Conservation (phyloP, 257 asterid species). For the Galeopsis tetrahit region DNA sequence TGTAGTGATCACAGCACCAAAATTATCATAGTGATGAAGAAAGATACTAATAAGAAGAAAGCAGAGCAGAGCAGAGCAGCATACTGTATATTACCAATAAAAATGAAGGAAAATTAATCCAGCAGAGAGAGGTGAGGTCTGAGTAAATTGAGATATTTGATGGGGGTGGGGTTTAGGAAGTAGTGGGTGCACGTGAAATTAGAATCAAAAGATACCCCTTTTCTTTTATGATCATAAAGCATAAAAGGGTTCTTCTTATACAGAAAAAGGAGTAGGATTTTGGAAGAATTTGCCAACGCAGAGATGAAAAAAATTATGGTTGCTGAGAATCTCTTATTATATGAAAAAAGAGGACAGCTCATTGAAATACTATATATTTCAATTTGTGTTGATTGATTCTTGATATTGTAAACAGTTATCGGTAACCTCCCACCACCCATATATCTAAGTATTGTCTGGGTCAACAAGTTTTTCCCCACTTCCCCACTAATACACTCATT, state of each 20-base stretch:
- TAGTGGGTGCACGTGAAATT: conserved; percentile 38
- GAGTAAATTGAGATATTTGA: conserved; percentile 17
- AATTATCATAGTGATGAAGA: conserved; percentile 14
- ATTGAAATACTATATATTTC: background rate
- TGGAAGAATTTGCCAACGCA: conserved; percentile 41
- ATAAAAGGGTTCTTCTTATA: conserved; percentile 29
- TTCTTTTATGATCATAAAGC: conserved; percentile 38
- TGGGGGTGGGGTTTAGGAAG: conserved; percentile 31
- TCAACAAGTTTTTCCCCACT: conserved; percentile 40
- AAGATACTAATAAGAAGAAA: background rate
- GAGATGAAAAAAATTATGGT: background rate
- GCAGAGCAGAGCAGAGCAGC: background rate
- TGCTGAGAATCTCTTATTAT: conserved; percentile 29
- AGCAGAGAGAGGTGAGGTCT: conserved; percentile 1
- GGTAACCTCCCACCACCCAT: conserved; percentile 34
- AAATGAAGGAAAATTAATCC: conserved; percentile 12
- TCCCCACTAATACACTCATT: background rate
- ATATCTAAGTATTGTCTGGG: conserved; percentile 9
- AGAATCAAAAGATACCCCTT: conserved; percentile 35
- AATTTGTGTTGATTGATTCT: conserved; percentile 27
- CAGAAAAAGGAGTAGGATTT: conserved; percentile 20
- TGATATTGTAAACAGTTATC: conserved; percentile 32
- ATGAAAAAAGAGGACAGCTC: conserved; percentile 11
- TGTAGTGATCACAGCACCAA: background rate
- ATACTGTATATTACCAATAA: conserved; percentile 27